Evolutionary conservation across 306 rosid species (phyloP), one percentile per base, ranked within the genome.

Genomic region (Cucurbita argyrosperma): DNA sequence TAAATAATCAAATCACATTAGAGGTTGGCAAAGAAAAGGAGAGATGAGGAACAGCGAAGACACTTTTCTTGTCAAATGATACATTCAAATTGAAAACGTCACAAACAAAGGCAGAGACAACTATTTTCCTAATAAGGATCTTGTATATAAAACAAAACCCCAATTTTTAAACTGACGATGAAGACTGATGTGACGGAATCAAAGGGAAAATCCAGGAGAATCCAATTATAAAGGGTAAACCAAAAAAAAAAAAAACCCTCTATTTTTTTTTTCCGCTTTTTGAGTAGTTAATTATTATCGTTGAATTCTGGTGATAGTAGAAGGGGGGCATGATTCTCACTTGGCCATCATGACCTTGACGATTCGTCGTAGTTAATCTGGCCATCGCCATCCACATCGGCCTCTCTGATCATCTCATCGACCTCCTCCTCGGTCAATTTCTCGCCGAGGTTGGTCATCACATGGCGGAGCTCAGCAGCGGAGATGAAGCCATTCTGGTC

Each of bases 311-410:
- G 37, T 65, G 43, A 49, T 70, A 12, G 23, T 21, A 9, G 73
- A 13, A 51, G 49, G 8, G 10, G 0, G 64, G n/a, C n/a, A 35
- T 39, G 52, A 42, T 0, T 5, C 35, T 86, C 76, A 90, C 89
- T 90, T 90, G 55, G 96, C 96, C 96, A 90, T 90, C 96, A 90
- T 90, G 75, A 90, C 92, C 88, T 87, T 90, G 37, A 88, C 96
- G 88, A 90, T 59, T 90, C 96, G 15, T 88, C 95, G 11, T 88
- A 90, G 59, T 90, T 90, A 54, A 90, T 90, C 82, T 90, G 96
- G 49, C 96, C 96, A 69, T 90, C 96, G n/a, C 96, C 97, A 56
- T 90, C 96, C 61, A 88, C 92, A 63, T 90, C 96, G 38, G 96
- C 96, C 76, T 90, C 96, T 35, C 96, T 85, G 67, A 90, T 87